These are phyloP conservation scores for Fragosphaeria purpurea DNA, from an alignment of 2,329 filamentous ascomycete species.

Conservation along the genomic window DNA sequence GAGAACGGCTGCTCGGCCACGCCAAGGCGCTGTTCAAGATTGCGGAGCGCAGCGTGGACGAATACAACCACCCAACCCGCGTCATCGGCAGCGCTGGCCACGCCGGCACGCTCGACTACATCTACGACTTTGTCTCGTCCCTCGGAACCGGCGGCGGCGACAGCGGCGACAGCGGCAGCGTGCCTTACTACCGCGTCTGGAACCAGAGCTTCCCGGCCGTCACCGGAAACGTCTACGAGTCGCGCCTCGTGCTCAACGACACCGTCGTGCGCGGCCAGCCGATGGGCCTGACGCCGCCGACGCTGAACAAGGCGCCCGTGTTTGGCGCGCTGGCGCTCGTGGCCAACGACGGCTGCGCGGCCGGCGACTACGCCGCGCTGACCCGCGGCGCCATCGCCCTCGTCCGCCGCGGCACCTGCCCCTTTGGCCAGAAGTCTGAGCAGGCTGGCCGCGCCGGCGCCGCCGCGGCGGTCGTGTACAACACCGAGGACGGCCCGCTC, in stretches of 20 bases:
- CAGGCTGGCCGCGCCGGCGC: constrained; percentile 61
- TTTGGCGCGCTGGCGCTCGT: constrained; percentile 51
- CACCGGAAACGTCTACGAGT: constrained; percentile 49
- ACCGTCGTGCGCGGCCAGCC: constrained; percentile 40
- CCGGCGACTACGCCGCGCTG: constrained; percentile 50
- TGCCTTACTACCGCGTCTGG: constrained; percentile 48
- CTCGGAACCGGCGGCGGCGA: constrained; percentile 30
- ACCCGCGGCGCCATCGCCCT: constrained; percentile 58
- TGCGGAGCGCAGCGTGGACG: constrained; percentile 45
- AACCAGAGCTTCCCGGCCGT: constrained; percentile 56
- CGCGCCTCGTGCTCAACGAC: constrained; percentile 45
- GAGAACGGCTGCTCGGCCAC: constrained; percentile 45
- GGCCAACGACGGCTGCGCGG: constrained; percentile 51
- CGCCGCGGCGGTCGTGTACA: constrained; percentile 62
- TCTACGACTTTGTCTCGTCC: constrained; percentile 42
- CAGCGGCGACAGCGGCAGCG: constrained; percentile 4
- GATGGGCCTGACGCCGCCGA: constrained; percentile 60
- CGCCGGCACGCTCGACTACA: constrained; percentile 52
- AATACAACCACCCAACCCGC: constrained; percentile 59
- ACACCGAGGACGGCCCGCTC: constrained; percentile 53
- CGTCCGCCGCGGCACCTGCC: constrained; percentile 58
- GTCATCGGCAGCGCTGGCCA: constrained; percentile 62
- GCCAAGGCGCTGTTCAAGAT: constrained; percentile 53
- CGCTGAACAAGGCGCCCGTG: constrained; percentile 47
- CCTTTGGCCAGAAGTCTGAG: constrained; percentile 62